Evolutionary conservation across 306 rosid species (phyloP).

Genomic region (Fagus sylvatica): DNA sequence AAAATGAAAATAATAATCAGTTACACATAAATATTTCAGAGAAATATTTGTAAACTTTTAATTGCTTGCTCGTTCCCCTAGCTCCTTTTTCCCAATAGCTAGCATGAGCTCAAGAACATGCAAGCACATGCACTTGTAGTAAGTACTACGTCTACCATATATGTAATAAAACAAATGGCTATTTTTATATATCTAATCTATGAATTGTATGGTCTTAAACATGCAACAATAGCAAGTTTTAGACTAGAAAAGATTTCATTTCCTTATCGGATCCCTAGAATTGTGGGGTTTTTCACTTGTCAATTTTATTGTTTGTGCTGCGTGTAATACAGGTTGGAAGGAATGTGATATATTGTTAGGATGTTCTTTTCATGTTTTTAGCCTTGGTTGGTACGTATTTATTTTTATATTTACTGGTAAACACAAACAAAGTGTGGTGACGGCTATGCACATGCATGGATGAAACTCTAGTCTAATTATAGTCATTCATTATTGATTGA

Average conservation of each 20-base stretch:
- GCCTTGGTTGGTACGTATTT: background rate
- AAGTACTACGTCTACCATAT: background rate
- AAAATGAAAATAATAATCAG: background rate
- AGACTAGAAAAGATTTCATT: background rate
- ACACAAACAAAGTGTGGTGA: constrained; percentile 11
- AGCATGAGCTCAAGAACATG: constrained; percentile 19
- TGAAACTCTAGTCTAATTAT: background rate
- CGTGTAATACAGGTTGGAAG: background rate
- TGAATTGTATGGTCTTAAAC: constrained; percentile 12
- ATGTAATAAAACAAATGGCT: background rate
- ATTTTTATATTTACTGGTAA: background rate
- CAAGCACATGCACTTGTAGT: constrained; percentile 30
- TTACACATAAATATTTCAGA: background rate
- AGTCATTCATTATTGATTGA: background rate
- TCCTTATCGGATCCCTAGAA: background rate
- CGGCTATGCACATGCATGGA: constrained; percentile 32
- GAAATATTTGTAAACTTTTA: too few relatives aligned
- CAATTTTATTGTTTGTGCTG: background rate
- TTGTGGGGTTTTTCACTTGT: constrained; percentile 4
- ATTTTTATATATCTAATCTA: background rate
- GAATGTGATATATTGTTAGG: background rate
- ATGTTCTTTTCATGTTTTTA: background rate
- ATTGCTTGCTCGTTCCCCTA: background rate
- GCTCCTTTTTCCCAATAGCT: background rate
- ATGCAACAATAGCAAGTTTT: constrained; percentile 14